Base-by-base conservation (phyloP, 1,284 basidiomycete genomes). In the Leccinum griseonigrum region DNA sequence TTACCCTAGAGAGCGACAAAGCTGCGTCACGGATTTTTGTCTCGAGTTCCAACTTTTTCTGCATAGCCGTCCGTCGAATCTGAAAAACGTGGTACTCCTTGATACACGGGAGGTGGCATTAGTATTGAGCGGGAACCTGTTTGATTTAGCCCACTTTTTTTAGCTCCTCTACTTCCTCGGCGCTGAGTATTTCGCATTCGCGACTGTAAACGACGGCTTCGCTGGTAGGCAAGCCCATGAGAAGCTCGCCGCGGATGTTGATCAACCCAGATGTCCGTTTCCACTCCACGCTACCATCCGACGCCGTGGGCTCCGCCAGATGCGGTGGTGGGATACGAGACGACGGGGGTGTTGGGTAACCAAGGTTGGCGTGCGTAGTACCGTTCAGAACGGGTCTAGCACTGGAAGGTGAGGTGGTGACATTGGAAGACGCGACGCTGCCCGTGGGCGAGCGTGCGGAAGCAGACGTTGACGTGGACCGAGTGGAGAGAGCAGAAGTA, bases 161-260 rank as follows among this genome's bases (percentile, higher is more conserved):
- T 67, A 95, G 83, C 57, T 91, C 90, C 66, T 96, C 94, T n/a
- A 95, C 90, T 68, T 95, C 90, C 67, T 97, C 94, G 60, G 91
- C 87, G 66, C 81, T 85, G 53, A 93, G 79, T 26, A 95, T 86
- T 57, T 88, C 84, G 69, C 85, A 90, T 53, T 84, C 83, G 31
- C 90, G 83, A 68, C 91, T 91, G 68, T 93, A 90, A 28, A 93
- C 86, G 32, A 92, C 85, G 3, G 94, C 94, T 76, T 96, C 93
- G 62, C 91, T 92, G 34, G 94, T 90, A 59, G 95, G 78, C 46
- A 97, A 81, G 69, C 89, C 89, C 72, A 95, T 83, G 62, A 95
- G 80, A 59, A 95, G 82, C 68, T 94, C 91, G 68, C 94, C 92
- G 46, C 87, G 79, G 13, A 82, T 82, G 61, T 83, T 85, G 55